A percentile compares a stretch with the other conserved stretches of the same genome.
phyloP scores from a whole-genome alignment of 2,329 filamentous ascomycete genomes.

The Paraconiothyrium sp. region DNA sequence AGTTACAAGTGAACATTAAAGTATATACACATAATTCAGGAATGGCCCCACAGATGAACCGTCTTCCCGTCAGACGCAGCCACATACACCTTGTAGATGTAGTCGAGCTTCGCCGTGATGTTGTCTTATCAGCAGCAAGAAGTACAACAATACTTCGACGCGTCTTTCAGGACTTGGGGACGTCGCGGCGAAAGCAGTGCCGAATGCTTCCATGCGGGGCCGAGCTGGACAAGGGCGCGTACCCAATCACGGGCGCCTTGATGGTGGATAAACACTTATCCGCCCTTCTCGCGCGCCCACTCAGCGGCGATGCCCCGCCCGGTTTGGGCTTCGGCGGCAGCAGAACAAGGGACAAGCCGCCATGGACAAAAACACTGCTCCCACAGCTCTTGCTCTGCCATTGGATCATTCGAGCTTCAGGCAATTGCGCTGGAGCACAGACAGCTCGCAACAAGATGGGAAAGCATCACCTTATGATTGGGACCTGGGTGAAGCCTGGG shows the following conservation, averaged over 20 bases:
- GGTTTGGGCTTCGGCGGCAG: constrained; percentile 18
- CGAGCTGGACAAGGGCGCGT: constrained; percentile 4
- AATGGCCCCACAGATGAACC: constrained; percentile 36
- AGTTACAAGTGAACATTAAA: background rate
- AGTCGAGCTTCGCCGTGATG: constrained; percentile 65
- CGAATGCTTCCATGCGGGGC: constrained; percentile 19
- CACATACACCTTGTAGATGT: constrained; percentile 70
- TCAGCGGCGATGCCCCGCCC: constrained; percentile 32
- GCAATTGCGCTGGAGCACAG: constrained; percentile 4
- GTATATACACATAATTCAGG: constrained; percentile 14
- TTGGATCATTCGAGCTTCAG: constrained; percentile 2
- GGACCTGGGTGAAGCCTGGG: constrained; percentile 89
- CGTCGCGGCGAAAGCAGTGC: constrained; percentile 70
- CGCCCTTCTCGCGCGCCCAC: constrained; percentile 21
- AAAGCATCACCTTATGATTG: constrained; percentile 91
- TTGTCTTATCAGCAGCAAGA: constrained; percentile 53
- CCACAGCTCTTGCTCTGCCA: constrained; percentile 7
- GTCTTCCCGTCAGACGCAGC: constrained; percentile 53
- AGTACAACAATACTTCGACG: constrained; percentile 67
- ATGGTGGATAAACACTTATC: constrained; percentile 41
- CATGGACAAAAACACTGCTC: constrained; percentile 7
- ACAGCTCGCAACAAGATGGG: constrained; percentile 57
- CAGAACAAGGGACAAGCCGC: constrained; percentile 10
- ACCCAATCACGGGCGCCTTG: constrained; percentile 20
- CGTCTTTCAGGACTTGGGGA: too few species aligned